Evolutionary conservation across 768 basidiomycete genomes (phyloP).

Genomic region (Cyclocybe cylindracea): DNA sequence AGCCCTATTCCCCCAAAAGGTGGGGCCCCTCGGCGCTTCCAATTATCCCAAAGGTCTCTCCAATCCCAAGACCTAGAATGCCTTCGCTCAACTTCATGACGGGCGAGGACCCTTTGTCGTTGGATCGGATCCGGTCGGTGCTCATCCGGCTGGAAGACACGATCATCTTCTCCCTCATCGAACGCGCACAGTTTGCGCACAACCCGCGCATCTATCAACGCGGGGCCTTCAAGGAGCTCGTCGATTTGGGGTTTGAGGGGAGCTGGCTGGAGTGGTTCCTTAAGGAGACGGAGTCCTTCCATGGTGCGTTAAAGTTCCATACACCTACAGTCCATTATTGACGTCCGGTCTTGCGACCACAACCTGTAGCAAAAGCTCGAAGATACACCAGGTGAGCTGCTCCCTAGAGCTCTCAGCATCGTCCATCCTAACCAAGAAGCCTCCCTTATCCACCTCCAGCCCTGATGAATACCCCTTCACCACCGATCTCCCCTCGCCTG

Average conservation of each 20-base stretch:
- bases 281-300: slow-evolving; percentile 92
- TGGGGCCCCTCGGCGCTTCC: slow-evolving; percentile 1
- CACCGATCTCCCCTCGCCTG: slow-evolving; percentile 72
- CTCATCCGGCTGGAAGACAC: slow-evolving; percentile 94
- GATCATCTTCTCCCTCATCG: slow-evolving; percentile 97
- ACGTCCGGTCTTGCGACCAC: slow-evolving; percentile 8
- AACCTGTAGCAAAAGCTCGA: slow-evolving; percentile 79
- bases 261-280: slow-evolving; percentile 99
- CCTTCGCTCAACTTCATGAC: slow-evolving; percentile 70
- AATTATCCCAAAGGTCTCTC: neutral
- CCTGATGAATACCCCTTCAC: slow-evolving; percentile 99
- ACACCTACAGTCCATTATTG: neutral
- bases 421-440: neutral
- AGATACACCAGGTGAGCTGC: slow-evolving; percentile 82
- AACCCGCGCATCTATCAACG: slow-evolving; percentile 87
- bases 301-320: slow-evolving; percentile 59
- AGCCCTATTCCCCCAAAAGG: slow-evolving; percentile 4
- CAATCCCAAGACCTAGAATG: slow-evolving; percentile 34
- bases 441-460: slow-evolving; percentile 39
- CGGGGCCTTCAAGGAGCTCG: slow-evolving; percentile 78
- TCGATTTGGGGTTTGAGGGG: slow-evolving; percentile 71
- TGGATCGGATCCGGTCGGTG: slow-evolving; percentile 87
- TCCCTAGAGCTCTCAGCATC: neutral
- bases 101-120: slow-evolving; percentile 79
- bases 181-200: slow-evolving; percentile 95